Evolutionary conservation across 495 filamentous ascomycete genomes (phyloP), one percentile per base, ranked within the genome.

Genomic region (Neurospora tetraspora): DNA sequence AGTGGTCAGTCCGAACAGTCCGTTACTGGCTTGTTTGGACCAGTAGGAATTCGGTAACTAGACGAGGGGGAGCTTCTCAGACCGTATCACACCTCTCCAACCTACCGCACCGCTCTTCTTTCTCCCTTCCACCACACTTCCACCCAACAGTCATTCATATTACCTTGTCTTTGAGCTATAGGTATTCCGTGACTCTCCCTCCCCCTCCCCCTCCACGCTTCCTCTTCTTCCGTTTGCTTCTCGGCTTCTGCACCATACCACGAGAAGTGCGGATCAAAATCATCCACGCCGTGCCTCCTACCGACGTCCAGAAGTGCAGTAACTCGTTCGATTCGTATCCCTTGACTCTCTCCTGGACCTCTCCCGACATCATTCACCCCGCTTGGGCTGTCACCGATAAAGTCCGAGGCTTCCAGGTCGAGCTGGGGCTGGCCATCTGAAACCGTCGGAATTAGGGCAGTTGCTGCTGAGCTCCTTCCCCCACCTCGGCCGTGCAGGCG

Each of bases 41-140:
- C 53, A 61, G 27, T 34, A 61, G 53, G 14, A 34, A 34, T 61
- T 16, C 53, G 14, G 12, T 8, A 61, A 34, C 12, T 61, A 61
- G 12, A 61, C 53, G 53, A 31, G 53, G 53, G 53, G 53, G 53
- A 31, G 53, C 69, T 77, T 71, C 75, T 69, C 69, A 71, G 42
- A 27, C 69, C 37, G 20, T 53, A 23, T 23, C 39, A 61, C 71
- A 61, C 69, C 73, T 71, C 65, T 68, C 42, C n/a, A n/a, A n/a
- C n/a, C 53, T 39, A 39, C 53, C 65, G 14, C 71, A 31, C 39
- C 69, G 45, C 59, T 42, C 23, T 39, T 47, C 47, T 47, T 27
- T n/a, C 39, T 61, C 31, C 42, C 69, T n/a, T 39, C 53, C 27
- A 61, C 53, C 27, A 34, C 27, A 34, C 53, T 61, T 34, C 53